phyloP scores from a whole-genome alignment of 1,284 basidiomycete species.

The Ustilago trichophora region DNA sequence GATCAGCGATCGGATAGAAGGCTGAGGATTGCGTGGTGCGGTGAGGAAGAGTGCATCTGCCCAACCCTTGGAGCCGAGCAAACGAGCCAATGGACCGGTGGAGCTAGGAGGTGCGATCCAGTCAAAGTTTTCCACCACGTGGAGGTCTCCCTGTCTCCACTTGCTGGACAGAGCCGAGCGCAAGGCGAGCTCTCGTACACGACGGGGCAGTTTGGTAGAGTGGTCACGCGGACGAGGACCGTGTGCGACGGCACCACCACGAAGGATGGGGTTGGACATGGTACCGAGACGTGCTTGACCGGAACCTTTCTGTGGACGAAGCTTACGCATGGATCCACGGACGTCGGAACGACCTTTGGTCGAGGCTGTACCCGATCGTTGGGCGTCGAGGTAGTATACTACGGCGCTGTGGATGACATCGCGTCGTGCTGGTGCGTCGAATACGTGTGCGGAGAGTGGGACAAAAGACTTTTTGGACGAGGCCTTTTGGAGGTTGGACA shows the following conservation, averaged over 20 bases:
- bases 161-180: constrained; percentile 84
- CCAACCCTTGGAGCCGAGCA: constrained; percentile 59
- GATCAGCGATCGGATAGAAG: constrained; percentile 25
- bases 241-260: constrained; percentile 90
- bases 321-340: constrained; percentile 84
- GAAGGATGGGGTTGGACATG: constrained; percentile 84
- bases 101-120: constrained; percentile 60
- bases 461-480: constrained; percentile 67
- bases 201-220: constrained; percentile 85
- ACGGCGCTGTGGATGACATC: constrained; percentile 94
- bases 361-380: constrained; percentile 86
- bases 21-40: constrained; percentile 56
- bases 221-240: constrained; percentile 91
- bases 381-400: constrained; percentile 84
- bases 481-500: constrained; percentile 34
- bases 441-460: constrained; percentile 82
- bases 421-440: constrained; percentile 80
- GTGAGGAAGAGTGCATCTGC: constrained; percentile 61
- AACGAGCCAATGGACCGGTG: constrained; percentile 51
- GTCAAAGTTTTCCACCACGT: constrained; percentile 74
- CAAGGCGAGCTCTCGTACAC: constrained; percentile 92
- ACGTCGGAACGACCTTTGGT: constrained; percentile 93
- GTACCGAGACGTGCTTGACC: constrained; percentile 91
- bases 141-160: constrained; percentile 77
- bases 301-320: constrained; percentile 89